Evolutionary conservation across 208 protist species (phyloP).

Genomic region (Leishmania tarentolae): DNA sequence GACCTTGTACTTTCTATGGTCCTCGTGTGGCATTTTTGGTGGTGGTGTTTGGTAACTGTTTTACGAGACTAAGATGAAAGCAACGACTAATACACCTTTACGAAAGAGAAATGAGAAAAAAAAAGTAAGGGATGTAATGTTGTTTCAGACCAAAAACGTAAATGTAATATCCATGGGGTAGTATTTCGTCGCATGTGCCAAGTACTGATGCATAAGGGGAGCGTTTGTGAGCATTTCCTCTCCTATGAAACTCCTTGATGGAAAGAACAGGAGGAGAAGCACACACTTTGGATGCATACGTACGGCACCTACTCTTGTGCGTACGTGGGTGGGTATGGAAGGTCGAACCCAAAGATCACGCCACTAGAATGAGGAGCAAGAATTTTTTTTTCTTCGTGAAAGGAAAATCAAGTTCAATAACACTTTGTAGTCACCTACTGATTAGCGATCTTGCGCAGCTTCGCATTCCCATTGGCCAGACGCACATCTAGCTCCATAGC

Average conservation of each 20-base stretch:
- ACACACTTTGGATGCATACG: too few species aligned
- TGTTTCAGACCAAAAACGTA: neutral
- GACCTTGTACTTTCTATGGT: conserved; percentile 86
- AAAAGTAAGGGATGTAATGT: neutral
- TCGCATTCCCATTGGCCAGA: conserved; percentile 95
- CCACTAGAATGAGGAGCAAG: neutral
- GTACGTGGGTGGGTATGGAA: neutral
- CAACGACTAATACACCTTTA: neutral
- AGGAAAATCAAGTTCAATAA: conserved; percentile 5
- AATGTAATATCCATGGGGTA: neutral
- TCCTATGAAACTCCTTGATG: neutral
- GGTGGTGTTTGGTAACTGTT: neutral
- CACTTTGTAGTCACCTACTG: conserved; percentile 28
- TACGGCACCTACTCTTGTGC: neutral
- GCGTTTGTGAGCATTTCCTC: neutral
- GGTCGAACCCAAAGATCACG: neutral
- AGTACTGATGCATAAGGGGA: neutral
- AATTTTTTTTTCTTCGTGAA: conserved; percentile 9
- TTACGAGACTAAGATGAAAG: neutral
- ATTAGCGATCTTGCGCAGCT: conserved; percentile 90
- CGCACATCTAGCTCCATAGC: conserved; percentile 98
- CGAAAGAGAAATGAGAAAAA: neutral
- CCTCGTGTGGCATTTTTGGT: conserved; percentile 74
- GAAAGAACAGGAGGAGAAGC: too few species aligned
- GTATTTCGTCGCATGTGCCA: neutral